phyloP scores from a whole-genome alignment of 2,329 filamentous ascomycete genomes.

The Cercospora zeae-maydis region DNA sequence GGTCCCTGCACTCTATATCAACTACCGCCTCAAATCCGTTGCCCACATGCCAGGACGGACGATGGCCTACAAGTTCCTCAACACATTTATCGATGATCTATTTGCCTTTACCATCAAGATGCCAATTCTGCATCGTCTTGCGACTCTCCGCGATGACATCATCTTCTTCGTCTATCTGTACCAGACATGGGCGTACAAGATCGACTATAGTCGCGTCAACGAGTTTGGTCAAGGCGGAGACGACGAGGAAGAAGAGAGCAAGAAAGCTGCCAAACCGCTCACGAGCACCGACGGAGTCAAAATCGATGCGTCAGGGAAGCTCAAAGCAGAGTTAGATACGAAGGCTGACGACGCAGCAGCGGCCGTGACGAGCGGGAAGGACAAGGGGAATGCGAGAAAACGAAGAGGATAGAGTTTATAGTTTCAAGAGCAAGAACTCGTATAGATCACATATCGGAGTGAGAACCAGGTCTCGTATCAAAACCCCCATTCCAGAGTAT shows the following conservation, averaged over 20 bases:
- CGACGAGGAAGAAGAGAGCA: conserved; percentile 59
- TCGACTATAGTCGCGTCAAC: conserved; percentile 89
- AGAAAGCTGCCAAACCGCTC: conserved; percentile 45
- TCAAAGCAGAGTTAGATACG: conserved; percentile 22
- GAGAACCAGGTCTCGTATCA: neutral
- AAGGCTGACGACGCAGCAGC: conserved; percentile 13
- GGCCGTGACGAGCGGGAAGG: conserved; percentile 10
- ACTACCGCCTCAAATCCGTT: conserved; percentile 86
- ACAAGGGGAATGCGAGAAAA: conserved; percentile 9
- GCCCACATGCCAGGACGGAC: conserved; percentile 96
- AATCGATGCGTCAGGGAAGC: conserved; percentile 16
- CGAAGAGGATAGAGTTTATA: neutral
- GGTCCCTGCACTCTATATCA: conserved; percentile 91
- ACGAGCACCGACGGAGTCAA: conserved; percentile 29
- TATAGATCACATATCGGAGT: neutral
- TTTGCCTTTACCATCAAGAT: conserved; percentile 99
- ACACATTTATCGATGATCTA: conserved; percentile 97
- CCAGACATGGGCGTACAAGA: conserved; percentile 86
- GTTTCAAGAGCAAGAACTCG: neutral
- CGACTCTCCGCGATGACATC: conserved; percentile 88
- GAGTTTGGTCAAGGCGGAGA: conserved; percentile 99
- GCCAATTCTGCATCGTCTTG: conserved; percentile 87
- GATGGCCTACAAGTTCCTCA: conserved; percentile 97
- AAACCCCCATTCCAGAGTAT: neutral
- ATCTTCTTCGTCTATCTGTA: conserved; percentile 99